Percentiles rank a stretch among this genome's conserved stretches.
phyloP scores from a whole-genome alignment of 2,329 filamentous ascomycete genomes.

The Nigrospora oryzae region DNA sequence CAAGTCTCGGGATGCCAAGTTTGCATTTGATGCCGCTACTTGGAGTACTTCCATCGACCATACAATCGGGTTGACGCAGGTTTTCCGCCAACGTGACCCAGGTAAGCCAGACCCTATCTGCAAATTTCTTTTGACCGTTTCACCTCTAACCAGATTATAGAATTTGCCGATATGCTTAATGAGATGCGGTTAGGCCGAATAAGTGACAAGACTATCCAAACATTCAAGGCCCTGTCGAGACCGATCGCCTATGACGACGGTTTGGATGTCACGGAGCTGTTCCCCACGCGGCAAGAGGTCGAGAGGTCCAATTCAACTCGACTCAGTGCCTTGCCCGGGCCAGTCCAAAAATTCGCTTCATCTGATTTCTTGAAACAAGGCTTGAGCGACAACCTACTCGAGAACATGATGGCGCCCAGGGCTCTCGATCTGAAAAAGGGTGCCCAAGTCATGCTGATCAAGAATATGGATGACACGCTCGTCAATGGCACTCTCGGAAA shows the following conservation, averaged over 20 bases:
- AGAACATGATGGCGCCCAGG: constrained; percentile 90
- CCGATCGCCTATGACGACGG: constrained; percentile 65
- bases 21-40: constrained; percentile 85
- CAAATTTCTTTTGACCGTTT: not conserved
- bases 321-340: constrained; percentile 64
- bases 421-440: constrained; percentile 76
- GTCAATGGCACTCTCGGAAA: constrained; percentile 93
- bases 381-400: constrained; percentile 67
- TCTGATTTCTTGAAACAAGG: constrained; percentile 65
- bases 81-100: constrained; percentile 90
- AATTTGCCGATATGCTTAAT: constrained; percentile 92
- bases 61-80: constrained; percentile 88
- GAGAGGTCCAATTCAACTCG: constrained; percentile 74
- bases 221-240: constrained; percentile 67
- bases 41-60: constrained; percentile 93
- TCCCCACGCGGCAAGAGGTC: constrained; percentile 84
- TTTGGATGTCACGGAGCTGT: constrained; percentile 81
- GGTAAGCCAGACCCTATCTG: constrained; percentile 28
- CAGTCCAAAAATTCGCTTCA: constrained; percentile 61
- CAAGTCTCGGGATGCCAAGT: constrained; percentile 61
- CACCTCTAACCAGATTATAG: constrained; percentile 27
- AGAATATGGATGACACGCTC: constrained; percentile 89
- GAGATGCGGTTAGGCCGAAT: constrained; percentile 91
- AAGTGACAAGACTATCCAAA: constrained; percentile 62
- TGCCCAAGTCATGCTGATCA: constrained; percentile 99